Conservation (phyloP, 2,329 filamentous ascomycete species). For the Diaporthe aspalathi region DNA sequence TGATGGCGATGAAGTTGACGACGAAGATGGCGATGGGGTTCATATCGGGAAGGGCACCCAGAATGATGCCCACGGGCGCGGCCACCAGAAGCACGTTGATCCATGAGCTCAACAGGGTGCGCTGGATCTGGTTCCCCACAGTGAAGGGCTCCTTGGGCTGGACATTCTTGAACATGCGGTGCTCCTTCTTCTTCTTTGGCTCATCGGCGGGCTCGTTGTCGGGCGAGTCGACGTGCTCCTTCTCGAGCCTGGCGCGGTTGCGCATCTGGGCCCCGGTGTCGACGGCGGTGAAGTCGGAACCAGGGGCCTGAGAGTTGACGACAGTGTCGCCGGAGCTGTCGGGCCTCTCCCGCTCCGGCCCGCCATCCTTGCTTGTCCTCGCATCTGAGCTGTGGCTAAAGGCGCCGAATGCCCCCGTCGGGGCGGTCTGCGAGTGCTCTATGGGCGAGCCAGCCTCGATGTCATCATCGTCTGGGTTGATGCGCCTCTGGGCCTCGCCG, state of each 20-base stretch:
- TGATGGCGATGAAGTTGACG: constrained; percentile 93
- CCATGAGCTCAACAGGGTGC: constrained; percentile 84
- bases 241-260: constrained; percentile 38
- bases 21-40: constrained; percentile 78
- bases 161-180: constrained; percentile 57
- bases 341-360: constrained; percentile 42
- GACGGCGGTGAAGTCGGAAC: constrained; percentile 6
- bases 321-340: constrained; percentile 42
- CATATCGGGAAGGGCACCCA: constrained; percentile 71
- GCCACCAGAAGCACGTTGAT: constrained; percentile 85
- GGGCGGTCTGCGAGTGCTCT: constrained; percentile 50
- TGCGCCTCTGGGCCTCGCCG: constrained; percentile 48
- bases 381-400: not conserved
- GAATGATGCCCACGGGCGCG: constrained; percentile 82
- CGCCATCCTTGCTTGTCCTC: constrained; percentile 37
- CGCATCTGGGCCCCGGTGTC: constrained; percentile 36
- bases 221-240: constrained; percentile 42
- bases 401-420: constrained; percentile 31
- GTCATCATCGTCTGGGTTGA: constrained; percentile 40
- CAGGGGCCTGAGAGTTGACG: constrained; percentile 25
- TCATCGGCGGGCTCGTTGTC: constrained; percentile 44
- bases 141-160: constrained; percentile 68
- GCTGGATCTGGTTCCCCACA: constrained; percentile 73
- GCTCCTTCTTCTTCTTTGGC: constrained; percentile 54
- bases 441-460: constrained; percentile 48